These are phyloP conservation scores for Acacia melanoxylon DNA, from an alignment of 306 rosid genomes.

Conservation along the genomic window DNA sequence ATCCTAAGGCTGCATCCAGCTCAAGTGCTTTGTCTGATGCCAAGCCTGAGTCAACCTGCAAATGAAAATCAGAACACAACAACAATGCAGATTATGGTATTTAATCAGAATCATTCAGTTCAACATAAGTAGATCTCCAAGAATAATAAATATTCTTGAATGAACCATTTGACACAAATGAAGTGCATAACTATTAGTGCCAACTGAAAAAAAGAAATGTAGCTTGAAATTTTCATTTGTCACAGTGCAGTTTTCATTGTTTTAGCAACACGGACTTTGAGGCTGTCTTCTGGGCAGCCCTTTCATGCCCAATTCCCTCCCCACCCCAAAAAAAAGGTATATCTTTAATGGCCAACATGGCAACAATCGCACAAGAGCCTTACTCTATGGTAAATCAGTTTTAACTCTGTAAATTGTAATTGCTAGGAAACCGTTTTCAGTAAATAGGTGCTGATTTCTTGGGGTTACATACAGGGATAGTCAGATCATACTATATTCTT, in stretches of 20 bases:
- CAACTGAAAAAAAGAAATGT: neutral
- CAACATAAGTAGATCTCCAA: neutral
- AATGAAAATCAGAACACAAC: conserved; percentile 22
- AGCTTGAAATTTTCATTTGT: conserved; percentile 1
- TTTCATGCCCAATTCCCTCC: neutral
- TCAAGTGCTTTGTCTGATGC: conserved; percentile 95
- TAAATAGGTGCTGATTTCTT: neutral
- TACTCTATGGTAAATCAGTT: neutral
- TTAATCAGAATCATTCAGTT: neutral
- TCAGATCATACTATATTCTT: too few species aligned
- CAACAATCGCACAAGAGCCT: neutral
- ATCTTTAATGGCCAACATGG: neutral
- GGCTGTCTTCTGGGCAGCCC: neutral
- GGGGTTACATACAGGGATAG: neutral
- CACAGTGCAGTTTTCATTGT: neutral
- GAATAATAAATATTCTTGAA: conserved; percentile 1
- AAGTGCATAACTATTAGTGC: neutral
- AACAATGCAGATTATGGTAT: conserved; percentile 21
- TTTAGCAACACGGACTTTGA: neutral
- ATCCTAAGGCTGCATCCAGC: conserved; percentile 88
- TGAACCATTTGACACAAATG: conserved; percentile 17
- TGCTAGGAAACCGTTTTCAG: neutral
- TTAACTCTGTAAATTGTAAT: neutral
- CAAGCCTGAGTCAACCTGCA: conserved; percentile 74
- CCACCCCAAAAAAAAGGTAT: neutral